Evolutionary conservation across 805 yeast genomes (phyloP), one percentile per base, ranked within the genome.

Genomic region (Candida fluviatilis): DNA sequence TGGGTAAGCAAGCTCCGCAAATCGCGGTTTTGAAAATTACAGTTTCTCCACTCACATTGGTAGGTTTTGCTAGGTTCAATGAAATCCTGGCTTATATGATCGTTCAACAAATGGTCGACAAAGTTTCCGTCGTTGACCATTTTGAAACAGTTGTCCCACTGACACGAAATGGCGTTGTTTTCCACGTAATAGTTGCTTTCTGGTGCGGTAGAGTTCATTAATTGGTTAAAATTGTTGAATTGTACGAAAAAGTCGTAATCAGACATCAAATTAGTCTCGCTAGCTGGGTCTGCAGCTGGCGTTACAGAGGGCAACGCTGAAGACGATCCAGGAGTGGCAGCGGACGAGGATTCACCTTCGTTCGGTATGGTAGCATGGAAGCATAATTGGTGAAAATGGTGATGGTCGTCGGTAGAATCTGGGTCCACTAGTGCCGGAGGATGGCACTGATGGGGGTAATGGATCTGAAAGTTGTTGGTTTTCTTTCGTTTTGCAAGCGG

Each of bases 31-130:
- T 66, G 64, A 52, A 71, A 85, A 31, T 73, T 62, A 69, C 96
- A 89, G 38, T 79, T 71, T 39, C 67, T 61, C 96, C 95, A 88
- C 51, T 80, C 87, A 63, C 96, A 89, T 35, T 71, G 64, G 36
- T 58, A 66, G 8, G 42, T 26, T 11, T 14, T 31, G 25, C 17
- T 21, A 15, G 30, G 39, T 17, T 36, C 25, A 17, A 31, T 11
- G 52, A 76, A 81, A 29, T 68, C 74, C 35, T 69, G 69, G 27
- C 70, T 61, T 16, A 82, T 49, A 53, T 83, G 89, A 31, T 67
- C 64, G 40, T 75, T 77, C 14, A 61, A 42, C 4, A 68, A 46
- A 39, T 68, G 73, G 27, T 55, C 45, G 35, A 63, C 42, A 21
- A 68, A 54, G 2, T 54, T 51, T 12, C 48, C 54, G 36, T 61